Conservation (phyloP, 352 stramenopile genomes). For the Discostella stelligera region DNA sequence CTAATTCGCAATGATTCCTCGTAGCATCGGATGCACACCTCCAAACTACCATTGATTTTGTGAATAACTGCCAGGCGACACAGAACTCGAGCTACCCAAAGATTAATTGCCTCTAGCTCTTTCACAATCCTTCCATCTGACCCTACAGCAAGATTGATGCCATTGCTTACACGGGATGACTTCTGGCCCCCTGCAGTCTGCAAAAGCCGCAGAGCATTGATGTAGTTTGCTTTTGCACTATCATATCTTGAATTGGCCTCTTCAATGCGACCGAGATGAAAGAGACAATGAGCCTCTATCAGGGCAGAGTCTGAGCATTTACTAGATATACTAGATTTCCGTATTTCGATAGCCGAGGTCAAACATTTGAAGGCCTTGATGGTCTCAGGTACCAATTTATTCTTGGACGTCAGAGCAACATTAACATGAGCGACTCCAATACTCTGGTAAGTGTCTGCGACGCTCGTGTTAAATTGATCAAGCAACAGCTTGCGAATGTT, state of each 20-base stretch:
- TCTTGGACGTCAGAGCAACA: constrained; percentile 37
- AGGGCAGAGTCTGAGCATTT: constrained; percentile 25
- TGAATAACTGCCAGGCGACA: constrained; percentile 48
- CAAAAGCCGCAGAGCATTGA: constrained; percentile 42
- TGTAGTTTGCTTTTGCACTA: constrained; percentile 40
- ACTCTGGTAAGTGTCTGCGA: constrained; percentile 43
- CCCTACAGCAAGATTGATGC: constrained; percentile 5
- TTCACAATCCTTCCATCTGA: constrained; percentile 39
- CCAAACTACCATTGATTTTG: constrained; percentile 25
- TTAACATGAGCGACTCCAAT: constrained; percentile 51
- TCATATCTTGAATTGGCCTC: constrained; percentile 33
- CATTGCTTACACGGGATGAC: constrained; percentile 6
- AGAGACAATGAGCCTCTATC: constrained; percentile 53
- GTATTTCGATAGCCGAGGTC: constrained; percentile 41
- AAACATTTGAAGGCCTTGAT: constrained; percentile 38
- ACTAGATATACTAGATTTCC: constrained; percentile 18
- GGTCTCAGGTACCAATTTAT: constrained; percentile 46
- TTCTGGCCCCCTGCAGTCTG: constrained; percentile 46
- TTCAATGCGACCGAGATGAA: constrained; percentile 53
- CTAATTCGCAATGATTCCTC: constrained; percentile 52
- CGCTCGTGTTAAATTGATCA: constrained; percentile 38
- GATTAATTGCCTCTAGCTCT: constrained; percentile 59
- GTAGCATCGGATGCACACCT: constrained; percentile 34
- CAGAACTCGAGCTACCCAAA: constrained; percentile 47
- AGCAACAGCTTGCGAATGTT: constrained; percentile 54